A percentile compares a stretch with the other conserved stretches of the same genome.
Conservation (phyloP, 345 rosid species). For the Leavenworthia alabamica region DNA sequence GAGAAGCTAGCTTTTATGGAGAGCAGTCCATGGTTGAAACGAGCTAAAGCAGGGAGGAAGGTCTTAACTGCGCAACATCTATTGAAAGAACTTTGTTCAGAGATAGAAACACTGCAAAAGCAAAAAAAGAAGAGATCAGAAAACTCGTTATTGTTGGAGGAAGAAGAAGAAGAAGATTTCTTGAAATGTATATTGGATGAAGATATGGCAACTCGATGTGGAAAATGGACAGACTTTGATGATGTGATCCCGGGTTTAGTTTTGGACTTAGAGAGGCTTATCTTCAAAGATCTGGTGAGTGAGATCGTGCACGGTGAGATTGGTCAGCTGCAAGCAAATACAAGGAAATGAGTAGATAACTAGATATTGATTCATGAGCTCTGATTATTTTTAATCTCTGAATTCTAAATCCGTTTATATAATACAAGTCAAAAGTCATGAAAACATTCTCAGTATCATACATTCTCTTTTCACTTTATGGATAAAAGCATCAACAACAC, state of each 20-base stretch:
- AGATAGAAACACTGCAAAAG: conserved; percentile 54
- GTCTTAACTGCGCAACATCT: conserved; percentile 64
- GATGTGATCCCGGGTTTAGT: conserved; percentile 45
- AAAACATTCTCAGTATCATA: neutral
- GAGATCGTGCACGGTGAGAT: conserved; percentile 64
- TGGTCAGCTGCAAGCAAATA: conserved; percentile 32
- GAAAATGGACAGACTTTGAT: conserved; percentile 52
- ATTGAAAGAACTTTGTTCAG: conserved; percentile 64
- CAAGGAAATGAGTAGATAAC: conserved; percentile 39
- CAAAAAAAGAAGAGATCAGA: conserved; percentile 35
- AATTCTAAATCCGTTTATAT: neutral
- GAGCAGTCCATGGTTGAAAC: conserved; percentile 42
- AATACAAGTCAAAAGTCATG: neutral
- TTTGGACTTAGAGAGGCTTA: conserved; percentile 61
- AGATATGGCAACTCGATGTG: conserved; percentile 47
- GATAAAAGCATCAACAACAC: neutral
- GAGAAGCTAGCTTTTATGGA: conserved; percentile 43
- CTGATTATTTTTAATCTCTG: neutral
- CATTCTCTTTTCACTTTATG: neutral
- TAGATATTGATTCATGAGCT: conserved; percentile 1
- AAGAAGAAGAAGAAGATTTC: conserved; percentile 55
- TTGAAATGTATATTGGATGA: conserved; percentile 50
- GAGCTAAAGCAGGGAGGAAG: conserved; percentile 40
- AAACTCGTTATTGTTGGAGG: conserved; percentile 22
- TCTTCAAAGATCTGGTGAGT: conserved; percentile 77